Conservation (phyloP, 129 eudicot genomes). For the Kitagawia praeruptora region DNA sequence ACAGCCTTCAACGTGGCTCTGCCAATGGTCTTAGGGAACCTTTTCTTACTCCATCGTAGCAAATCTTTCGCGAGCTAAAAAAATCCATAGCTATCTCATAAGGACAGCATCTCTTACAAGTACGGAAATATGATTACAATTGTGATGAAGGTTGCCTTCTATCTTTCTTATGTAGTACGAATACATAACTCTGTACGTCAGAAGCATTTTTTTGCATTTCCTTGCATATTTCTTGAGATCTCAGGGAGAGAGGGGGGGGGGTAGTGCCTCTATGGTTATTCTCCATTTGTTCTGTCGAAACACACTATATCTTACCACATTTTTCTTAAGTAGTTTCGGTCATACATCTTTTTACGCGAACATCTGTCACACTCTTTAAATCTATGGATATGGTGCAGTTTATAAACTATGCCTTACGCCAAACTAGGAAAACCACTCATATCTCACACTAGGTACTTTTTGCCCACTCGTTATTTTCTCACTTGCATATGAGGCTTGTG, state of each 20-base stretch:
- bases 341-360: not conserved
- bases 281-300: not conserved
- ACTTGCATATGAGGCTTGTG: not conserved
- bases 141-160: constrained; percentile 26
- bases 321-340: not conserved
- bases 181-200: constrained; percentile 29
- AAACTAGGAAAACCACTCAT: not conserved
- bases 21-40: too few relatives aligned
- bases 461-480: not conserved
- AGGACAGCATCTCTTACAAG: constrained; percentile 50
- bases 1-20: too few relatives aligned
- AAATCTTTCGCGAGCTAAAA: constrained; percentile 48
- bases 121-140: constrained; percentile 34
- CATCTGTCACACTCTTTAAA: not conserved
- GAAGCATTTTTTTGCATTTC: too few relatives aligned
- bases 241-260: too few relatives aligned
- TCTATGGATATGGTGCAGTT: not conserved
- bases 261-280: not conserved
- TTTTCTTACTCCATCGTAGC: constrained; percentile 28
- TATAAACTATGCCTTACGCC: too few relatives aligned
- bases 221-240: too few relatives aligned
- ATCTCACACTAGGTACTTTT: not conserved
- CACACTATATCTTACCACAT: not conserved
- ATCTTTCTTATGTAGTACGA: constrained; percentile 22
- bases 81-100: constrained; percentile 47